Evolutionary conservation across 768 basidiomycete species (phyloP).

Genomic region (Collybia mongolica): DNA sequence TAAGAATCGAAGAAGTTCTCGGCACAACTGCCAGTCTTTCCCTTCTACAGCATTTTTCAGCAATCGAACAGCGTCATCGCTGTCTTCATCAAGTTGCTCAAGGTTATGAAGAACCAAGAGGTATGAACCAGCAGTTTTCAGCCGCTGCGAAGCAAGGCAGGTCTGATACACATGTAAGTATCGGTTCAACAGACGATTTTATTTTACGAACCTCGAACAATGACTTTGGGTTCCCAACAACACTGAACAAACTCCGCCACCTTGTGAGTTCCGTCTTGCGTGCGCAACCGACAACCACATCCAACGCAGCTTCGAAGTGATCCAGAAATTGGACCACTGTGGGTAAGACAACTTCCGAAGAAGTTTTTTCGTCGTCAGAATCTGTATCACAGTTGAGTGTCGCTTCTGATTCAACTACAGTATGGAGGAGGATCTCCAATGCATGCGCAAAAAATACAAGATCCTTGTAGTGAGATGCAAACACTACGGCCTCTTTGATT

Average conservation of each 20-base stretch:
- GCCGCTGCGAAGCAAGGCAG: constrained; percentile 67
- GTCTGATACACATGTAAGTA: constrained; percentile 40
- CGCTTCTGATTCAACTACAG: constrained; percentile 85
- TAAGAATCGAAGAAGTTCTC: constrained; percentile 89
- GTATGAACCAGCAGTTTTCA: constrained; percentile 91
- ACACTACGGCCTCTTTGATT: constrained; percentile 75
- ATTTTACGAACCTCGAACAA: constrained; percentile 75
- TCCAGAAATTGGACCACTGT: constrained; percentile 88
- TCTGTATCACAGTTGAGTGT: constrained; percentile 28
- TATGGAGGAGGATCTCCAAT: constrained; percentile 92
- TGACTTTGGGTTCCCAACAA: constrained; percentile 86
- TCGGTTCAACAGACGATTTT: neutral
- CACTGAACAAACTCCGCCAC: constrained; percentile 86
- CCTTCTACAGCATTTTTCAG: constrained; percentile 72
- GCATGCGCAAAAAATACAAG: constrained; percentile 94
- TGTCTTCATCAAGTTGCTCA: constrained; percentile 81
- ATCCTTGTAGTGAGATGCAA: constrained; percentile 83
- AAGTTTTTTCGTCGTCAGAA: constrained; percentile 24
- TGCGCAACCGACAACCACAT: constrained; percentile 95
- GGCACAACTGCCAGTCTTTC: constrained; percentile 88
- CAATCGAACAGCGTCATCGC: constrained; percentile 78
- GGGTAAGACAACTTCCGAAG: constrained; percentile 49
- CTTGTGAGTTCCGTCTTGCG: constrained; percentile 92
- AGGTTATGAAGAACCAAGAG: constrained; percentile 91
- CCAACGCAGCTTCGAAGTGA: constrained; percentile 86